Conservation (phyloP, 148 eudicot genomes). For the Rheum nobile region DNA sequence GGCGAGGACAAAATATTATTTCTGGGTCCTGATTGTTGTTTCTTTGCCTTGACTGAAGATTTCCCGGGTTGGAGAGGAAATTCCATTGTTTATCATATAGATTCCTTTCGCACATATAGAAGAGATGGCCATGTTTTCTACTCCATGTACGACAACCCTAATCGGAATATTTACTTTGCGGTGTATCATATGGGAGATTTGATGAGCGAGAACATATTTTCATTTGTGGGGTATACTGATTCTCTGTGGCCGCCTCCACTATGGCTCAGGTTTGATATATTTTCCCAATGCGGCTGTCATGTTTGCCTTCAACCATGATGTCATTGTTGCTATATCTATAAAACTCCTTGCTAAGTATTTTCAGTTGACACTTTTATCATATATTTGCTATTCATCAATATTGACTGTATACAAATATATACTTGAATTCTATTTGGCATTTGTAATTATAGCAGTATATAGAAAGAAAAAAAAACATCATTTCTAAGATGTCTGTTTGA, state of each 20-base stretch:
- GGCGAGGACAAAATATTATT: conserved; percentile 12
- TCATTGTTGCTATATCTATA: neutral
- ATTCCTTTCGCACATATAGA: conserved; percentile 10
- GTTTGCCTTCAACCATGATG: neutral
- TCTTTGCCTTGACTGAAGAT: conserved; percentile 8
- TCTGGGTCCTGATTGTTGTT: conserved; percentile 13
- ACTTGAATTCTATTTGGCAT: neutral
- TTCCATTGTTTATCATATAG: conserved; percentile 12
- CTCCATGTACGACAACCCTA: neutral
- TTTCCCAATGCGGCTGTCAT: no score
- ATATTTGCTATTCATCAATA: neutral
- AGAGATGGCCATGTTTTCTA: conserved; percentile 9
- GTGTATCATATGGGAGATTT: neutral
- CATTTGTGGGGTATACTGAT: neutral
- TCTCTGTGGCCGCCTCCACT: neutral
- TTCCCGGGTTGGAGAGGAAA: conserved; percentile 17
- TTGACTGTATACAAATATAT: neutral
- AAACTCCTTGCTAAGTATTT: neutral
- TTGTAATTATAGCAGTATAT: neutral
- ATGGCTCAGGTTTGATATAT: conserved; percentile 7
- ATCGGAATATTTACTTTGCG: neutral
- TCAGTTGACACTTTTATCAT: neutral
- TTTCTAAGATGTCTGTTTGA: neutral
- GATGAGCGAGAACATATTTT: neutral
- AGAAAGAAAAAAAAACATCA: neutral